Conservation (phyloP, 106 monocot genomes). For the Platanthera guangdongensis region DNA sequence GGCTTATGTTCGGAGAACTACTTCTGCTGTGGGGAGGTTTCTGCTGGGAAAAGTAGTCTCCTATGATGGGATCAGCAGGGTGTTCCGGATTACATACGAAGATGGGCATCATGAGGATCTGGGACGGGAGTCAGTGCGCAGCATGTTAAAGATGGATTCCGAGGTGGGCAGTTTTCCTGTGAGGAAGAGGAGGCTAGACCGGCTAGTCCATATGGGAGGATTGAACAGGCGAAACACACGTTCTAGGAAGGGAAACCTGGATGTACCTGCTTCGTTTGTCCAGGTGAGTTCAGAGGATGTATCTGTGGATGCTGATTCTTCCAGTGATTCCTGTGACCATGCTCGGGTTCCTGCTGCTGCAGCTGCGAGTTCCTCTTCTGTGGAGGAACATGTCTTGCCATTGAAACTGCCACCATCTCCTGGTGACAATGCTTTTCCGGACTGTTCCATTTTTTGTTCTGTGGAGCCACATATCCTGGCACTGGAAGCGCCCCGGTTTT, state of each 20-base stretch:
- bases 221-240: constrained; percentile 16
- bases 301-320: constrained; percentile 38
- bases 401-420: constrained; percentile 57
- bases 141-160: constrained; percentile 17
- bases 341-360: constrained; percentile 1
- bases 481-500: constrained; percentile 48
- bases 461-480: constrained; percentile 8
- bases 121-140: constrained; percentile 16
- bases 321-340: constrained; percentile 38
- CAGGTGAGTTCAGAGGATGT: constrained; percentile 7
- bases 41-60: constrained; percentile 54
- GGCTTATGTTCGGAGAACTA: constrained; percentile 37
- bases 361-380: neutral
- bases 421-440: constrained; percentile 46
- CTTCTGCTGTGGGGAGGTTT: neutral
- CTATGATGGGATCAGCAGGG: constrained; percentile 14
- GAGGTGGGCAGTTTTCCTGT: constrained; percentile 28
- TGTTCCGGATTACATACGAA: constrained; percentile 39
- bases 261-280: neutral
- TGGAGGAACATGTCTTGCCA: constrained; percentile 8
- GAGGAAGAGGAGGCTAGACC: constrained; percentile 68
- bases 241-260: constrained; percentile 11
- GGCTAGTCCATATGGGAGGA: constrained; percentile 19
- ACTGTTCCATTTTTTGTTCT: constrained; percentile 32
- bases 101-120: constrained; percentile 42